phyloP scores from a whole-genome alignment of 225 moss, liverwort and hornwort genomes.

The Takakia lepidozioides region DNA sequence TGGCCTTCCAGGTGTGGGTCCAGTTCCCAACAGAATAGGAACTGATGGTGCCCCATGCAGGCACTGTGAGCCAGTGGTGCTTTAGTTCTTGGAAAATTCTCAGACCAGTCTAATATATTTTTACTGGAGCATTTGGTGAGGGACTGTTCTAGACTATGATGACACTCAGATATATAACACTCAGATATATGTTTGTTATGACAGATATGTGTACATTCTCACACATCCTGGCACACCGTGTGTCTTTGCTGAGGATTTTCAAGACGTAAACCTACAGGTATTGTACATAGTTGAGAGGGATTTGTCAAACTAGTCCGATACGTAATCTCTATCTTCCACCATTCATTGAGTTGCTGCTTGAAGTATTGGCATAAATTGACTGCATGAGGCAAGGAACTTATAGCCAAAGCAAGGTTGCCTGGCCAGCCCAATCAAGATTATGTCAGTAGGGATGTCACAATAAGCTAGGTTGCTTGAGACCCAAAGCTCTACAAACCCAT shows the following conservation, averaged over 20 bases:
- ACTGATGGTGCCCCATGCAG: no score
- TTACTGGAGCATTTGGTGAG: not conserved
- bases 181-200: not conserved
- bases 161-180: not conserved
- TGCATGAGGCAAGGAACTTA: no score
- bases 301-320: not conserved
- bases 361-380: not conserved
- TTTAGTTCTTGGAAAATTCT: no score
- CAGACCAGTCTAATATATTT: no score
- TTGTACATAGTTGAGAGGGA: not conserved
- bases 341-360: not conserved
- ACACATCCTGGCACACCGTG: conserved; percentile 22
- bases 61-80: no score
- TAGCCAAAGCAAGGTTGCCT: no score
- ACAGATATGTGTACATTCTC: conserved; percentile 22
- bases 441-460: not conserved
- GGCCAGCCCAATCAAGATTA: not conserved
- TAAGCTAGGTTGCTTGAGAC: not conserved
- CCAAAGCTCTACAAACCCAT: no score
- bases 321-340: no score
- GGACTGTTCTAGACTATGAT: not conserved
- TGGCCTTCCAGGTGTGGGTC: no score
- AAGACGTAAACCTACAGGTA: conserved; percentile 11
- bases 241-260: conserved; percentile 16
- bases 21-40: no score